Percentiles rank a stretch among this genome's conserved stretches.
Conservation (phyloP, 768 basidiomycete genomes). For the Chalciporus pseudorubinellus region DNA sequence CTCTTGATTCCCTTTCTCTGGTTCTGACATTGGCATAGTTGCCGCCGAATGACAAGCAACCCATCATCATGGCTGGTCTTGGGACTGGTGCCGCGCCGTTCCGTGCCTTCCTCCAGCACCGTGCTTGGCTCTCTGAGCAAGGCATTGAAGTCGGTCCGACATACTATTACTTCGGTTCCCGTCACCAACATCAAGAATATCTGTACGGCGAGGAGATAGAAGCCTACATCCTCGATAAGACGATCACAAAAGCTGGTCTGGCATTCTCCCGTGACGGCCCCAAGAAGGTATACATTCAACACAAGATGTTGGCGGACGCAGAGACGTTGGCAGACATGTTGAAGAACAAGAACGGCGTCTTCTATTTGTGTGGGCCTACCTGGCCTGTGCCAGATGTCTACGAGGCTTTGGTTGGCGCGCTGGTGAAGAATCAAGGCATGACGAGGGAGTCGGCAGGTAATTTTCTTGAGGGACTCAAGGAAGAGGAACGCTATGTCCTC, state of each 20-base stretch:
- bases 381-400: conserved; percentile 99
- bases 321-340: conserved; percentile 73
- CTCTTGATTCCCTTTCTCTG: background rate
- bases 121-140: conserved; percentile 76
- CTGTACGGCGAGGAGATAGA: conserved; percentile 97
- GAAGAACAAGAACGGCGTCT: conserved; percentile 70
- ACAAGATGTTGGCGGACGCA: conserved; percentile 95
- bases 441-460: conserved; percentile 66
- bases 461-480: conserved; percentile 87
- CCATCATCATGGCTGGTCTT: conserved; percentile 97
- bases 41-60: conserved; percentile 79
- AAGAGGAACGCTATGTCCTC: conserved; percentile 95
- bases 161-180: conserved; percentile 98
- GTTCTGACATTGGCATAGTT: conserved; percentile 46
- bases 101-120: conserved; percentile 97
- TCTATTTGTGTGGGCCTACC: conserved; percentile 97
- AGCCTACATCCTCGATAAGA: conserved; percentile 80
- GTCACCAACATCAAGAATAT: conserved; percentile 93
- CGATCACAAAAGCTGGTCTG: conserved; percentile 87
- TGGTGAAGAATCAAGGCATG: conserved; percentile 68
- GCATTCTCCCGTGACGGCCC: conserved; percentile 95
- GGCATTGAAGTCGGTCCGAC: conserved; percentile 84
- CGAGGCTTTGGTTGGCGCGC: conserved; percentile 82
- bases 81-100: conserved; percentile 99
- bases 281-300: conserved; percentile 96